Base-by-base conservation (phyloP, 1,139 yeast genomes). In the Suzukiozyma palmioleophila region DNA sequence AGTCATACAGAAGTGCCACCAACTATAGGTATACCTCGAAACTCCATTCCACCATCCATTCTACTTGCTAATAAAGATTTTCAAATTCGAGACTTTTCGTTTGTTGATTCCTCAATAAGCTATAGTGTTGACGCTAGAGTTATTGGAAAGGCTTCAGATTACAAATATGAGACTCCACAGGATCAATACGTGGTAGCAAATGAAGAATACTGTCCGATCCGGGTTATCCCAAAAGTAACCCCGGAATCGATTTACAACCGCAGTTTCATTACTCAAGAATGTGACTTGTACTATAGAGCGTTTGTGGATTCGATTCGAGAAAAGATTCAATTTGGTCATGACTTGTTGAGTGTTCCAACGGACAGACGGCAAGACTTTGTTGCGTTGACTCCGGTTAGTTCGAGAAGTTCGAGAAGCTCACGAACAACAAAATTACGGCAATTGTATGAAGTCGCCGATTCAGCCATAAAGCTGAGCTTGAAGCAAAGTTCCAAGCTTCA, bases 91-190 rank as follows among this genome's bases (percentile, higher is more conserved):
- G 77, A 71, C 50, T 57, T 70, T 41, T 51, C 66, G 2, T 66
- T 69, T 39, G 54, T 69, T 29, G 75, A 70, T 48, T 57, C 70
- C 5, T 61, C 64, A 21, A 54, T 69, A 2, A 56, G 59, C 30
- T 71, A 69, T 46, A 57, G 66, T 41, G 64, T 71, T 8, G 67
- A 65, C 29, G 73, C 75, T 15, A 60, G 74, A 51, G 62, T 71
- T 14, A 64, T 71, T 27, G 76, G 75, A 1, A 62, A 60, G 33
- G 70, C 74, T 1, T 59, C 64, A 16, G 73, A 66, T 39, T 71
- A 66, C 44, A 41, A 50, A 3, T 39, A 43, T 31, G 36, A 41
- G 3, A 42, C 41, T 3, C 41, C 45, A 7, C 42, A 45, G 14
- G 71, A 71, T 42, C 65, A 60, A 43, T 71, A 68, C 42, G 64